phyloP scores from a whole-genome alignment of 2,329 filamentous ascomycete species.

The Exserohilum rostratum region DNA sequence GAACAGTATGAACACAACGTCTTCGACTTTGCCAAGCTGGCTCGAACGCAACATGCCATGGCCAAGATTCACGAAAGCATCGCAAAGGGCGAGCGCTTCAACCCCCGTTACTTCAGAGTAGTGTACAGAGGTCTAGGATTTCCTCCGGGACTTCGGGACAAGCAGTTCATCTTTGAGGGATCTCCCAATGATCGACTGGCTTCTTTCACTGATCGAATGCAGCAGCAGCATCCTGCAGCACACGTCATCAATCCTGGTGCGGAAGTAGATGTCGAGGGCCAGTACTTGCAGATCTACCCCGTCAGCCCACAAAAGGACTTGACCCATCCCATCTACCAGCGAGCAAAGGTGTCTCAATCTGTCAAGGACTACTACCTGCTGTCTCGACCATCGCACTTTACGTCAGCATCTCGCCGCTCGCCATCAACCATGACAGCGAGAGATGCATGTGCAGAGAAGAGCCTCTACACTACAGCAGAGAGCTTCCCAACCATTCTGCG shows the following conservation, averaged over 20 bases:
- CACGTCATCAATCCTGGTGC: conserved; percentile 75
- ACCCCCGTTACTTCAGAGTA: conserved; percentile 89
- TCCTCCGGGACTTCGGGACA: conserved; percentile 78
- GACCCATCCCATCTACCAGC: conserved; percentile 82
- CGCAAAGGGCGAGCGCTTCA: conserved; percentile 76
- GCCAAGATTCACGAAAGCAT: conserved; percentile 91
- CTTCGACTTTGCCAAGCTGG: conserved; percentile 91
- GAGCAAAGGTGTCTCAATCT: conserved; percentile 79
- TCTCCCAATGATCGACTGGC: conserved; percentile 75
- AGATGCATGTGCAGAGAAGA: conserved; percentile 82
- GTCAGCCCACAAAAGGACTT: conserved; percentile 84
- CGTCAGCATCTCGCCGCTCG: conserved; percentile 73
- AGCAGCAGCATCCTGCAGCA: conserved; percentile 84
- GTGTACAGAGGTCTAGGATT: conserved; percentile 90
- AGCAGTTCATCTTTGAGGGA: conserved; percentile 91
- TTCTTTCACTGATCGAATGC: conserved; percentile 88
- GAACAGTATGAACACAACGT: conserved; percentile 87
- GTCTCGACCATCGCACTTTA: conserved; percentile 78
- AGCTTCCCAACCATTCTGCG: conserved; percentile 89
- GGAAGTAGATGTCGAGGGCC: conserved; percentile 83
- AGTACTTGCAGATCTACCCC: conserved; percentile 82
- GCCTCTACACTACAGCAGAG: conserved; percentile 81
- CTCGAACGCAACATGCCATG: conserved; percentile 86
- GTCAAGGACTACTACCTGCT: conserved; percentile 87
- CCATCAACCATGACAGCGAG: conserved; percentile 69